These are phyloP conservation scores for Trametopsis cervina DNA, from an alignment of 768 basidiomycete genomes.

Conservation along the genomic window DNA sequence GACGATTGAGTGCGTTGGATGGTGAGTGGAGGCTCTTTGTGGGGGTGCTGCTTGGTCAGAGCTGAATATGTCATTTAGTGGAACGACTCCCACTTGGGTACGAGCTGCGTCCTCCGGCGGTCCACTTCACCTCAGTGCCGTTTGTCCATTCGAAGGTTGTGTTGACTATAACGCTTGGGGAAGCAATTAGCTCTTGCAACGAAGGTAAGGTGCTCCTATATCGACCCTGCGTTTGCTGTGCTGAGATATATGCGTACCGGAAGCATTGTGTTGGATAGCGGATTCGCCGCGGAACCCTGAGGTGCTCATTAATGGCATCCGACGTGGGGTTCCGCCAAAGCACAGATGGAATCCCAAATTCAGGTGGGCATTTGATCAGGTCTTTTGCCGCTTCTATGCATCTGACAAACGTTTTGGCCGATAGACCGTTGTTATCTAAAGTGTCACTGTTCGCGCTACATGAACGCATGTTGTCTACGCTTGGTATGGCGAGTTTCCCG, in stretches of 20 bases:
- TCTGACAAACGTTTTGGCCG: too few species aligned
- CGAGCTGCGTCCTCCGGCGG: slow-evolving; percentile 37
- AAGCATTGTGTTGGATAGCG: slow-evolving; percentile 70
- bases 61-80: slow-evolving; percentile 23
- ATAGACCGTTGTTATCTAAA: slow-evolving; percentile 50
- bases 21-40: slow-evolving; percentile 36
- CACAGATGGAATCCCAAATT: slow-evolving; percentile 56
- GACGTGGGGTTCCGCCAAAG: slow-evolving; percentile 69
- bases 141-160: slow-evolving; percentile 53
- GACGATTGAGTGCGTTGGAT: slow-evolving; percentile 38
- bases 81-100: slow-evolving; percentile 38
- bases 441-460: slow-evolving; percentile 47
- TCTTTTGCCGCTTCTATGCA: too few species aligned
- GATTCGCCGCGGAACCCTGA: slow-evolving; percentile 43
- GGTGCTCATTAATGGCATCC: slow-evolving; percentile 73
- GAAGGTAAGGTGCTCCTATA: slow-evolving; percentile 44
- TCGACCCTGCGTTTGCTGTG: neutral
- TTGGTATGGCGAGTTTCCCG: slow-evolving; percentile 11
- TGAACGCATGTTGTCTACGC: slow-evolving; percentile 17
- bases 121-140: slow-evolving; percentile 51
- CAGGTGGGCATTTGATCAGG: slow-evolving; percentile 41
- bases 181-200: slow-evolving; percentile 47
- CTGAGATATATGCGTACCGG: neutral
- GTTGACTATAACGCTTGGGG: slow-evolving; percentile 14
- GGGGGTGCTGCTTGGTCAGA: neutral